Evolutionary conservation across 805 yeast genomes (phyloP), one percentile per base, ranked within the genome.

Genomic region (Barnettozyma sucrosica): DNA sequence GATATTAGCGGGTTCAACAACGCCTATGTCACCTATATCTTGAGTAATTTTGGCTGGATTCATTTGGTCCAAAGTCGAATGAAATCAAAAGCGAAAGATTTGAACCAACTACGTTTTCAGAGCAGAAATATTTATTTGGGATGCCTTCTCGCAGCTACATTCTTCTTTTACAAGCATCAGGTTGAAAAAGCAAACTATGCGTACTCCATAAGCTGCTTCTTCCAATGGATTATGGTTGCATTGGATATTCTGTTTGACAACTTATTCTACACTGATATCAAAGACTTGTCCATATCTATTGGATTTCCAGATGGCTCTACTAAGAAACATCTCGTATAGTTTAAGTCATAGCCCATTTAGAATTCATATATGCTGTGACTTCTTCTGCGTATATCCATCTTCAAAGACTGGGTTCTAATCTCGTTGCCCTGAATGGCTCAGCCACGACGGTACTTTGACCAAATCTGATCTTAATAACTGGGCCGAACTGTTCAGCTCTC

Each of bases 391-490:
- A 14, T 30, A n/a, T 14, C 32, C n/a, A 18, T 24, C 18, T 30
- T 41, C 34, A 26, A 34, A 20, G 18, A 16, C 16, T 19, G 4
- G 48, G 21, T 18, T 56, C 61, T n/a, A 61, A 52, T 36, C 50
- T 51, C 18, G 61, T 53, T 4, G 51, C 38, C 23, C 53, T 48
- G 39, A 61, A 61, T 2, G 65, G 65, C 21, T 59, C 56, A 3
- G 64, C 63, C 6, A 60, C 46, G 1, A 61, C 49, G 5, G 50
- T 45, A 20, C 47, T 45, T 2, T 48, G 39, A 2, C 55, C 58
- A 43, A 61, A 59, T 37, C 39, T 55, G 44, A 61, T 50, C 39
- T 53, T 57, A 19, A 61, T 54, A 2, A 47, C 44, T 3, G 65
- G 63, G 0, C 64, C 65, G 43, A 54, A 61, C 36, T 32, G 46